phyloP scores from a whole-genome alignment of 108 stramenopile species.

The Epipyxis sp. region DNA sequence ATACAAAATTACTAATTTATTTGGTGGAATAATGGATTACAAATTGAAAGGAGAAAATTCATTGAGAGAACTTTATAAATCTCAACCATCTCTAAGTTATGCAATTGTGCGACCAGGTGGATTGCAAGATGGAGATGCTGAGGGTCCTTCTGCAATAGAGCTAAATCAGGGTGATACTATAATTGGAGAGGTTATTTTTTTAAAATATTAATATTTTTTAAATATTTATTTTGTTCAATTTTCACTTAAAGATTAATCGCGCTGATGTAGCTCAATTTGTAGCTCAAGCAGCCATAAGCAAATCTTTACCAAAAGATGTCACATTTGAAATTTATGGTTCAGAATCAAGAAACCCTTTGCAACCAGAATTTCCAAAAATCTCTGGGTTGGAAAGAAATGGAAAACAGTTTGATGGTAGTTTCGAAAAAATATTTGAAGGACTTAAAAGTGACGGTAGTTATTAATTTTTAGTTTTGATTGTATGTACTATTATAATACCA shows the following conservation, averaged over 20 bases:
- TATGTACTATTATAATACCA: too few species aligned
- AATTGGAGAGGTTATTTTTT: slow-evolving; percentile 13
- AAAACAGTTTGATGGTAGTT: slow-evolving; percentile 40
- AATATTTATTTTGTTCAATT: too few species aligned
- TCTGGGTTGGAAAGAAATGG: slow-evolving; percentile 41
- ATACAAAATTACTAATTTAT: slow-evolving; percentile 68
- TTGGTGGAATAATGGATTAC: slow-evolving; percentile 76
- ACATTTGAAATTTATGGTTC: slow-evolving; percentile 45
- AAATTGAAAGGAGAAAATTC: slow-evolving; percentile 74
- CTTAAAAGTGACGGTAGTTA: neutral
- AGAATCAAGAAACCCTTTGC: slow-evolving; percentile 35
- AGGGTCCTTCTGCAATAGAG: slow-evolving; percentile 57
- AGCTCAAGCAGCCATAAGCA: slow-evolving; percentile 17
- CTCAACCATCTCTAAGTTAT: slow-evolving; percentile 53
- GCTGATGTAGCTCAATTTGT: slow-evolving; percentile 4
- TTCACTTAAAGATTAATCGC: slow-evolving; percentile 22
- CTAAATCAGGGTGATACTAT: slow-evolving; percentile 75
- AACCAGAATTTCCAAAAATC: slow-evolving; percentile 37
- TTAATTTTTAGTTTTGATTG: neutral
- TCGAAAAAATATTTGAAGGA: slow-evolving; percentile 45
- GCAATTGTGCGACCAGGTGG: slow-evolving; percentile 78
- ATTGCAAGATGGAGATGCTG: slow-evolving; percentile 58
- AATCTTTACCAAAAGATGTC: slow-evolving; percentile 32
- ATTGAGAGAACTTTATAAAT: slow-evolving; percentile 62
- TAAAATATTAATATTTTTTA: too few species aligned